phyloP scores from a whole-genome alignment of 108 stramenopile species.

The Nitzschia inconspicua region DNA sequence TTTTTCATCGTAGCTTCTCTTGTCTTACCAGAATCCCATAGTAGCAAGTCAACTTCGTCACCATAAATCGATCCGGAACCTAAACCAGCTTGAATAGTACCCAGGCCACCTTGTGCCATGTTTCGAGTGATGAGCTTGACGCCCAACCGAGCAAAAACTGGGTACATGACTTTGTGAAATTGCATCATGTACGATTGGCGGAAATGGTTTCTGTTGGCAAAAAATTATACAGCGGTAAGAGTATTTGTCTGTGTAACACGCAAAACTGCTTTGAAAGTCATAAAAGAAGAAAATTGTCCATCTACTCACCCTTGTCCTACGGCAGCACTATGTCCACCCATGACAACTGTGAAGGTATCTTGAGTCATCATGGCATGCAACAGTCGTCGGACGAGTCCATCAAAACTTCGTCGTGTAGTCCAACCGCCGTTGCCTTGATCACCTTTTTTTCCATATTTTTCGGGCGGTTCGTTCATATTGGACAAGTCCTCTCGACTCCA shows the following conservation, averaged over 20 bases:
- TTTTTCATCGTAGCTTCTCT: background rate
- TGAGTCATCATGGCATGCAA: slow-evolving; percentile 87
- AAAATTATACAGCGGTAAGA: background rate
- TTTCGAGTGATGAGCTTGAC: slow-evolving; percentile 61
- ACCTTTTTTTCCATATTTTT: slow-evolving; percentile 23
- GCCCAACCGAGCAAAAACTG: slow-evolving; percentile 70
- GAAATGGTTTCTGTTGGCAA: slow-evolving; percentile 78
- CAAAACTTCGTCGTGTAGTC: slow-evolving; percentile 64
- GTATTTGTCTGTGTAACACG: background rate
- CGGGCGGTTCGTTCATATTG: slow-evolving; percentile 16
- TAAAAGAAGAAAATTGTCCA: background rate
- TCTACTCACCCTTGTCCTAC: slow-evolving; percentile 38
- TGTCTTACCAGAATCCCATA: slow-evolving; percentile 65
- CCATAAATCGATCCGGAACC: slow-evolving; percentile 70
- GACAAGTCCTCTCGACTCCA: slow-evolving; percentile 53
- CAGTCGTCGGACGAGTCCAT: slow-evolving; percentile 70
- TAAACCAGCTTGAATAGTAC: slow-evolving; percentile 48
- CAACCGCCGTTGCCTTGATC: slow-evolving; percentile 60
- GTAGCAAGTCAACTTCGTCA: slow-evolving; percentile 62
- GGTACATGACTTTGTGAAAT: slow-evolving; percentile 58
- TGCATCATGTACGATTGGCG: slow-evolving; percentile 71
- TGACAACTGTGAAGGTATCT: slow-evolving; percentile 74
- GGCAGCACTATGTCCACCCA: slow-evolving; percentile 61
- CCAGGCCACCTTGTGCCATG: slow-evolving; percentile 60
- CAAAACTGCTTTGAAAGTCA: background rate